A percentile compares a stretch with the other conserved stretches of the same genome.
Evolutionary conservation across 768 basidiomycete species (phyloP).

Genomic region (button mushroom (Agaricus bisporus)): DNA sequence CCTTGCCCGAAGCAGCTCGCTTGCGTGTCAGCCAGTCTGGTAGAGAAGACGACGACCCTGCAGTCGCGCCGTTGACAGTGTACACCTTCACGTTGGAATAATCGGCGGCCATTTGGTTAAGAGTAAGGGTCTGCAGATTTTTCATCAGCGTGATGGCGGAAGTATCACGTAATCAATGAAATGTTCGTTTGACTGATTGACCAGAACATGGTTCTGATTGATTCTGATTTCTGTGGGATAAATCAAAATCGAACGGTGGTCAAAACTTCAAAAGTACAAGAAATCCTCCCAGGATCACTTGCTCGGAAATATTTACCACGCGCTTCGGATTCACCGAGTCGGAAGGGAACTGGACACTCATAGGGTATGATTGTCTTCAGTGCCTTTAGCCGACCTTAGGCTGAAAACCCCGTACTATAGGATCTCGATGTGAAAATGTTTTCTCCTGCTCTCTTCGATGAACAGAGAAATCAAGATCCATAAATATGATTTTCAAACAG

Average conservation of each 20-base stretch:
- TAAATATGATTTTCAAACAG: too few relatives aligned
- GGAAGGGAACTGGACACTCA: neutral
- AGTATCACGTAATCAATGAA: too few relatives aligned
- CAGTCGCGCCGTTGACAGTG: constrained; percentile 89
- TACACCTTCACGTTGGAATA: constrained; percentile 67
- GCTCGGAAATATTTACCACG: neutral
- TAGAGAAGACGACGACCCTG: constrained; percentile 85
- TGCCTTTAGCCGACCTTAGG: too few relatives aligned
- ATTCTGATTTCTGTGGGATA: too few relatives aligned
- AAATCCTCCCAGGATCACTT: neutral
- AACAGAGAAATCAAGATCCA: neutral
- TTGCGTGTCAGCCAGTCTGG: constrained; percentile 89
- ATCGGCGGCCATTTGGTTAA: constrained; percentile 19
- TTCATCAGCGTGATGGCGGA: neutral
- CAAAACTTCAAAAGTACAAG: too few relatives aligned
- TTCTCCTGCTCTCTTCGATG: neutral
- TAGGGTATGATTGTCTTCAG: too few relatives aligned
- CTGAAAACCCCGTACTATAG: neutral
- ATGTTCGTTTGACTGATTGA: too few relatives aligned
- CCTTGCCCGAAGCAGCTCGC: constrained; percentile 56
- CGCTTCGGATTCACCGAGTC: constrained; percentile 2
- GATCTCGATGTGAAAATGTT: neutral
- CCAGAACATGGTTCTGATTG: too few relatives aligned
- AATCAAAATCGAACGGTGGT: too few relatives aligned
- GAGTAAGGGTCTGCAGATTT: neutral